phyloP scores from a whole-genome alignment of 371 early-diverging fungal genomes.

The Rhizomucor miehei region DNA sequence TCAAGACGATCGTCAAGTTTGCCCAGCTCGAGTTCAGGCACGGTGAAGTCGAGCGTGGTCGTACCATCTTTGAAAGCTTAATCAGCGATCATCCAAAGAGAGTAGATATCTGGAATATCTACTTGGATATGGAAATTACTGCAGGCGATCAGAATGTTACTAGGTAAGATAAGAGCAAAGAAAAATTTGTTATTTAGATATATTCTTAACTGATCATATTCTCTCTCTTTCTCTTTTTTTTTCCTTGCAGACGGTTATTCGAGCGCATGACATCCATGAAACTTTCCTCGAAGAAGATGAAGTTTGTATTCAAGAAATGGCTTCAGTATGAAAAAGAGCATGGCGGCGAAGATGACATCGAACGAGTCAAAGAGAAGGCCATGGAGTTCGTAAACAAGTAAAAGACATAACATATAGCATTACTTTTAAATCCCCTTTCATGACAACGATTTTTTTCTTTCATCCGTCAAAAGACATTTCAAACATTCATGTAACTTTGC shows the following conservation, averaged over 20 bases:
- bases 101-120: conserved; percentile 93
- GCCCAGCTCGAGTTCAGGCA: conserved; percentile 93
- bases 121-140: conserved; percentile 92
- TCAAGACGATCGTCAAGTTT: conserved; percentile 85
- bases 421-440: too few relatives aligned
- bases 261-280: conserved; percentile 83
- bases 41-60: conserved; percentile 92
- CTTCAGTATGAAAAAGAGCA: conserved; percentile 88
- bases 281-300: conserved; percentile 96
- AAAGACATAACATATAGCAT: too few relatives aligned
- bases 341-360: conserved; percentile 74
- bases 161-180: conserved; percentile 43
- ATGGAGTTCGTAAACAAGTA: conserved; percentile 74
- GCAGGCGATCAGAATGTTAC: conserved; percentile 63
- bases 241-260: conserved; percentile 67
- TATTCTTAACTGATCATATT: too few relatives aligned
- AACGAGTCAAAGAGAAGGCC: conserved; percentile 86
- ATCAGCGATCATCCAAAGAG: conserved; percentile 91
- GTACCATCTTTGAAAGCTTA: conserved; percentile 94
- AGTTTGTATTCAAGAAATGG: conserved; percentile 97
- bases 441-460: too few relatives aligned
- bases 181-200: too few relatives aligned
- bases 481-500: too few relatives aligned
- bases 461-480: too few relatives aligned
- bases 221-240: not conserved